Evolutionary conservation across 306 rosid genomes (phyloP).

Genomic region (Malus orientalis): DNA sequence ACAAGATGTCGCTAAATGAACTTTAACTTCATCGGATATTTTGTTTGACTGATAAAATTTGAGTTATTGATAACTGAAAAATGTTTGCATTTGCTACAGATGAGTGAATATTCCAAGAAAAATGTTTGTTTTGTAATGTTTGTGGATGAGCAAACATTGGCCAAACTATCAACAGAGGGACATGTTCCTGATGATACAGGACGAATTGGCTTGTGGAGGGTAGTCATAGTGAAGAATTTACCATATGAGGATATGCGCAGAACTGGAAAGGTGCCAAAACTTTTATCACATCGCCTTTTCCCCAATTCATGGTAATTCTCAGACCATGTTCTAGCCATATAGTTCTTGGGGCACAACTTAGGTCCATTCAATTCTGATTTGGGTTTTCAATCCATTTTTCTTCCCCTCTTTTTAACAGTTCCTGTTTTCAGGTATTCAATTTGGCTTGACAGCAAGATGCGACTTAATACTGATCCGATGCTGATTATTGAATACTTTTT

Average conservation of each 20-base stretch:
- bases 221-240: constrained; percentile 60
- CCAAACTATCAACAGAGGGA: constrained; percentile 67
- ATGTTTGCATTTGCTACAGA: constrained; percentile 41
- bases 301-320: constrained; percentile 67
- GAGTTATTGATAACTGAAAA: not conserved
- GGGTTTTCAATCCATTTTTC: not conserved
- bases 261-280: constrained; percentile 95
- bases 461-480: constrained; percentile 79
- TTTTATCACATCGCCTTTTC: constrained; percentile 87
- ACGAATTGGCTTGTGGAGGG: constrained; percentile 71
- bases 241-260: constrained; percentile 88
- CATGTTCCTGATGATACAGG: constrained; percentile 60
- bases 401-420: not conserved
- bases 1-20: not conserved
- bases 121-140: constrained; percentile 88
- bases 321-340: constrained; percentile 13
- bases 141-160: constrained; percentile 66
- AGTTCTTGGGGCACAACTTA: constrained; percentile 7
- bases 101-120: constrained; percentile 76
- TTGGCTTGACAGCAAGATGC: constrained; percentile 98
- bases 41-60: not conserved
- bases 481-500: constrained; percentile 74
- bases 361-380: not conserved
- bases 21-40: not conserved
- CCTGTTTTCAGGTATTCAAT: constrained; percentile 71